These are phyloP conservation scores for Microsporum ferrugineum DNA, from an alignment of 2,329 filamentous ascomycete species.

Conservation along the genomic window DNA sequence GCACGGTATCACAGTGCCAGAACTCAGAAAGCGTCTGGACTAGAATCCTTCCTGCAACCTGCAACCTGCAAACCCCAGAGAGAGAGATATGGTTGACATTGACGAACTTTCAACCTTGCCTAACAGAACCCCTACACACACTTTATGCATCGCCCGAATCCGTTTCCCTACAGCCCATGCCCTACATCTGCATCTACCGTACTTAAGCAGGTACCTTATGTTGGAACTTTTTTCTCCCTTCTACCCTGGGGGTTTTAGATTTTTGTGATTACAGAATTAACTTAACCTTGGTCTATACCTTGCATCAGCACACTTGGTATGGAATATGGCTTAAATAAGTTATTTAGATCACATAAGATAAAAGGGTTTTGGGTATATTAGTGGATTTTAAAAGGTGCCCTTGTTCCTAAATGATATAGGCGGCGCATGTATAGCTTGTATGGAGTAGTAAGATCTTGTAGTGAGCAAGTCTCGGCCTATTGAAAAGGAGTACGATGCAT, in stretches of 20 bases:
- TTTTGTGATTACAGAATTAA: not conserved
- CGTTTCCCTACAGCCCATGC: not conserved
- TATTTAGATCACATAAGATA: not conserved
- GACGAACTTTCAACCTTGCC: too few species aligned
- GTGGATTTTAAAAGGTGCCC: too few species aligned
- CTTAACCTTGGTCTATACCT: not conserved
- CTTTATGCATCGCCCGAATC: not conserved
- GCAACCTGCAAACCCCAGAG: not conserved
- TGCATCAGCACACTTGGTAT: not conserved
- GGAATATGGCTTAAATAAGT: not conserved
- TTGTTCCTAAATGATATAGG: too few species aligned
- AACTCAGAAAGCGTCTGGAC: not conserved
- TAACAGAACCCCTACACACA: not conserved
- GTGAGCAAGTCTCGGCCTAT: too few species aligned
- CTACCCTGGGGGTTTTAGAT: not conserved
- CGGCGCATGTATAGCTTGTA: too few species aligned
- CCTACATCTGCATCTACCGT: not conserved
- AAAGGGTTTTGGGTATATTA: not conserved
- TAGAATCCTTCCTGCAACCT: not conserved
- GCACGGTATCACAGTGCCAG: not conserved
- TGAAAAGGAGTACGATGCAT: too few species aligned
- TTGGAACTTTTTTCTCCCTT: too few species aligned
- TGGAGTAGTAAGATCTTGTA: too few species aligned
- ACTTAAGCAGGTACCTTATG: not conserved
- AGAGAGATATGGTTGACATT: not conserved